Conservation (phyloP, 495 filamentous ascomycete species). For the Pyrenula aspistea region DNA sequence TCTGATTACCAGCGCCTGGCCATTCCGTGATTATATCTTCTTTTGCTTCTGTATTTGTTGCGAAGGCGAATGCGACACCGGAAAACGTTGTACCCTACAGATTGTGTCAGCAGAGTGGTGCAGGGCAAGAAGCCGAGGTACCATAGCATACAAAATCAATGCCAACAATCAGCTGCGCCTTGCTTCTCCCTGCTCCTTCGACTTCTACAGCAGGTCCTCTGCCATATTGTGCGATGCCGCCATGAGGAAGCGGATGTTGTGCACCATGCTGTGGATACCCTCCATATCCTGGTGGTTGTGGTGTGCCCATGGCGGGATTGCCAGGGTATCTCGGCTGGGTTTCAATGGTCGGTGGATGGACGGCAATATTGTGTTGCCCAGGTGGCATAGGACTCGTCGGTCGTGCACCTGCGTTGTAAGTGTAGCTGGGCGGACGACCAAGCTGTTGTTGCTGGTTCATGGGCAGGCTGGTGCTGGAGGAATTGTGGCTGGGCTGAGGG, state of each 20-base stretch:
- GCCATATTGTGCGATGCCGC: conserved; percentile 31
- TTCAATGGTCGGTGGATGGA: conserved; percentile 63
- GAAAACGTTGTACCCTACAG: conserved; percentile 62
- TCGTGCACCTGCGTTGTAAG: conserved; percentile 48
- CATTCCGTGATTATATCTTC: conserved; percentile 75
- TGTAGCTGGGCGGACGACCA: conserved; percentile 64
- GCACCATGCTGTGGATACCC: conserved; percentile 24
- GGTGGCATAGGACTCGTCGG: conserved; percentile 45
- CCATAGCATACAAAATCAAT: conserved; percentile 44
- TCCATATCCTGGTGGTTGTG: conserved; percentile 32
- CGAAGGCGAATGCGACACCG: conserved; percentile 69
- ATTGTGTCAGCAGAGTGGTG: conserved; percentile 2
- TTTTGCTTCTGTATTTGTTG: conserved; percentile 62
- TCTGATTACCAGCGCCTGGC: conserved; percentile 66
- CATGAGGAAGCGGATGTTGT: conserved; percentile 23
- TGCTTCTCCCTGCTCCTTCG: conserved; percentile 67
- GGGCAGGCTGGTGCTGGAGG: conserved; percentile 39
- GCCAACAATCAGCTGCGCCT: conserved; percentile 59
- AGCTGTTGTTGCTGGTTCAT: conserved; percentile 34
- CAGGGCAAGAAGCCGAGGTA: not conserved
- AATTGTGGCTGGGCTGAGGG: conserved; percentile 27
- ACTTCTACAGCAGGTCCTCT: conserved; percentile 58
- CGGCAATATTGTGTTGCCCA: conserved; percentile 47
- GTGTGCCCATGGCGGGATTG: conserved; percentile 36
- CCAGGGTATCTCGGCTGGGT: conserved; percentile 43